Evolutionary conservation across 345 rosid species (phyloP).

Genomic region (Dovyalis caffra): DNA sequence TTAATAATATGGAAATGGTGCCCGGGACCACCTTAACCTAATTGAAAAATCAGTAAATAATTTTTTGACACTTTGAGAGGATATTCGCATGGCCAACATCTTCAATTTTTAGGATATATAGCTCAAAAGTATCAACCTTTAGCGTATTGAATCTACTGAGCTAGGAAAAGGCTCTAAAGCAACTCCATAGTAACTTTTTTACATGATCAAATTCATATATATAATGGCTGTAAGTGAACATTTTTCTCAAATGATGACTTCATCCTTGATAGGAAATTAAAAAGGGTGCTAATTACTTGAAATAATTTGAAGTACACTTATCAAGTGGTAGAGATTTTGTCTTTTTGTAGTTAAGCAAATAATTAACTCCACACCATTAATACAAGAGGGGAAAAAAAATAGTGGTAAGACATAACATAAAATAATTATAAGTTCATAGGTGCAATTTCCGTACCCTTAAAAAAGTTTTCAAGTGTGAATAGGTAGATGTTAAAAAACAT

Average conservation of each 20-base stretch:
- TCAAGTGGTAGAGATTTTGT: no score
- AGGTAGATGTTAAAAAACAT: neutral
- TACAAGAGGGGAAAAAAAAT: no score
- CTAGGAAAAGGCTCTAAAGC: neutral
- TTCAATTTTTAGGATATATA: no score
- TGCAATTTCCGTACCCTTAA: neutral
- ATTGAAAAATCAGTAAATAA: neutral
- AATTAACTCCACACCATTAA: neutral
- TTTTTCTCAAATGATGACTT: no score
- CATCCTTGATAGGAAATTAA: no score
- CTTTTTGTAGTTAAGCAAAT: neutral
- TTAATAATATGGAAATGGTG: neutral
- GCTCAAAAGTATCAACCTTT: no score
- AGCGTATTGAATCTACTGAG: neutral
- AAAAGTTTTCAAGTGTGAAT: no score
- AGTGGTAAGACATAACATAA: neutral
- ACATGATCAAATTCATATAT: no score
- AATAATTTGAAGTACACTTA: no score
- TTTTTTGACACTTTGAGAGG: neutral
- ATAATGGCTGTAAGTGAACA: no score
- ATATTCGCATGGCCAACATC: neutral
- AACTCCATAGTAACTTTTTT: no score
- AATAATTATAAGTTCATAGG: neutral
- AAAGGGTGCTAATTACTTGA: no score
- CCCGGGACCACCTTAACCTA: constrained; percentile 1